phyloP scores from a whole-genome alignment of 2,329 filamentous ascomycete genomes.

The Curvularia hawaiiensis region DNA sequence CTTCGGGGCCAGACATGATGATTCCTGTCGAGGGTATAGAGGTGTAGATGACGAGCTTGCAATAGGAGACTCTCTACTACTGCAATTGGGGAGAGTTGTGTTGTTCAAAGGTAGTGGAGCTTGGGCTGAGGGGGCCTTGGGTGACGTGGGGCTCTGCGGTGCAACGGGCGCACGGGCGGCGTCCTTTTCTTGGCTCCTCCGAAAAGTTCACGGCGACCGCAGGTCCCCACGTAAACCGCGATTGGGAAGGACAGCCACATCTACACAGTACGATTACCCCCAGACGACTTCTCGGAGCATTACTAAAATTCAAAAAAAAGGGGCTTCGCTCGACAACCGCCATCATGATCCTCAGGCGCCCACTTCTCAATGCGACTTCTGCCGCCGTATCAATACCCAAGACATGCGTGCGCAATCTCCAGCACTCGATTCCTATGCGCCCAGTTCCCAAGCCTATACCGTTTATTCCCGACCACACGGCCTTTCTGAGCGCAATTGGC shows the following conservation, averaged over 20 bases:
- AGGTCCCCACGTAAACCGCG: slow-evolving; percentile 10
- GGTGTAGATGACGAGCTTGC: slow-evolving; percentile 32
- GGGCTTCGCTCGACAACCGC: slow-evolving; percentile 8
- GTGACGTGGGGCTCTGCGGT: slow-evolving; percentile 15
- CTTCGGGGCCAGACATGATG: slow-evolving; percentile 83
- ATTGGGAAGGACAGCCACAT: slow-evolving; percentile 2
- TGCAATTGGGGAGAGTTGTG: slow-evolving; percentile 25
- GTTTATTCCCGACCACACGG: slow-evolving; percentile 81
- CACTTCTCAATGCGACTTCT: slow-evolving; percentile 36
- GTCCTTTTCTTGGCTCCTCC: slow-evolving; percentile 35
- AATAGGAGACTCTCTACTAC: slow-evolving; percentile 99
- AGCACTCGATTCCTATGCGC: slow-evolving; percentile 48
- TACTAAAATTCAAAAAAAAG: background rate
- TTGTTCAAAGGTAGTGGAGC: slow-evolving; percentile 8
- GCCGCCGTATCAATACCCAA: slow-evolving; percentile 34
- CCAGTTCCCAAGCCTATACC: slow-evolving; percentile 75
- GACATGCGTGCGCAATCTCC: slow-evolving; percentile 43
- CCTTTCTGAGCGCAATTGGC: slow-evolving; percentile 90
- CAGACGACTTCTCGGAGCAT: background rate
- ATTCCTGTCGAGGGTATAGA: slow-evolving; percentile 2
- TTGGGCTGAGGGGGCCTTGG: slow-evolving; percentile 11
- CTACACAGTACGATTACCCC: background rate
- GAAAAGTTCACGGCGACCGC: slow-evolving; percentile 36
- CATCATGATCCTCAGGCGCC: slow-evolving; percentile 46
- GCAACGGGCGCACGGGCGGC: slow-evolving; percentile 21